Base-by-base conservation (phyloP, 345 rosid genomes). In the Arabidopsis arenosa region DNA sequence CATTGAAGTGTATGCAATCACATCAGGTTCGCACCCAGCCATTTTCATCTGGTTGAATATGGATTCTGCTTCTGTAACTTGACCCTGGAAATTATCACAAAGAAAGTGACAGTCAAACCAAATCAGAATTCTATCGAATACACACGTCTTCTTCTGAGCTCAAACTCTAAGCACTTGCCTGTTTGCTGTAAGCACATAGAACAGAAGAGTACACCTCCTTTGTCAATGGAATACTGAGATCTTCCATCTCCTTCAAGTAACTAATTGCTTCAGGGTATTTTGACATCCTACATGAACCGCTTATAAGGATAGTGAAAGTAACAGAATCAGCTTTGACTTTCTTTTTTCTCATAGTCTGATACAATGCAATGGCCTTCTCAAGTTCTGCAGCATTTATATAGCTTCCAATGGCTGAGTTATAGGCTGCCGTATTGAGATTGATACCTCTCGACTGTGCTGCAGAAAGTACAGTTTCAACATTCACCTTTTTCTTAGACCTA, bases 361-460 rank as follows among this genome's bases (percentile, higher is more conserved):
- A 90, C 76, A 93, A 72, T 68, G 80, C 85, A 35, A 75, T 13
- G 47, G 93, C 96, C 80, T 85, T 93, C 59, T 89, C 94, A 79
- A 79, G 84, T 63, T 90, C 94, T 44, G 97, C 94, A n/a, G 83
- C 88, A 74, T 85, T 90, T 84, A 91, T 85, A 75, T 82, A 91
- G 85, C 96, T 88, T 70, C 92, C 92, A 68, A 91, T 88, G 39
- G 96, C 94, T 48, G 98, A 87, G 85, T 93, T 93, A 78, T 86
- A 93, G 5, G 98, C 93, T 81, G 83, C 72, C 18, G 93, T 86
- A 66, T 91, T 93, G 77, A 93, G 81, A 80, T 83, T 79, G 64
- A 91, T 91, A 74, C 86, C 85, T 83, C 98, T 84, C 79, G 90
- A 80, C 79, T 87, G 80, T 30, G 97, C 96, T 4, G 97, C 98